Conservation (phyloP, 441 rosid species). For the Mallotus japonicus region DNA sequence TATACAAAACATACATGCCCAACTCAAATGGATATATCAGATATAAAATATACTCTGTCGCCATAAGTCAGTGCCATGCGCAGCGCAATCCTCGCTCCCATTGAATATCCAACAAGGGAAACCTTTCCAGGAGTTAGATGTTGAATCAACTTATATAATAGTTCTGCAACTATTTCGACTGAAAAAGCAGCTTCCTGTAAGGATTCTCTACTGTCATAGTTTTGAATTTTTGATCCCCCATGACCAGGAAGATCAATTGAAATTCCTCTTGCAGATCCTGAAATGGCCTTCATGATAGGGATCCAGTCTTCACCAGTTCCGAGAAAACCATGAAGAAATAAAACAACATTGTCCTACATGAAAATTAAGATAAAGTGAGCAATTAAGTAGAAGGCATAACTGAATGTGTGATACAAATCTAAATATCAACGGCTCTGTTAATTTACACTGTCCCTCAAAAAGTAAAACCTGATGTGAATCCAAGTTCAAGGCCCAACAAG, state of each 20-base stretch:
- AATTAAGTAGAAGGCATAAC: not conserved
- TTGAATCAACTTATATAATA: constrained; percentile 47
- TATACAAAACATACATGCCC: constrained; percentile 6
- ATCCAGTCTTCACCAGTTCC: constrained; percentile 94
- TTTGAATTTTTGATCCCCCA: constrained; percentile 58
- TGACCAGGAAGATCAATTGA: constrained; percentile 92
- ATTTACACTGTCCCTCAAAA: not conserved
- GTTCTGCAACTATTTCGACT: constrained; percentile 50
- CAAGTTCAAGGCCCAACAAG: too few relatives aligned
- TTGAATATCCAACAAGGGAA: constrained; percentile 80
- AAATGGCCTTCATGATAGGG: constrained; percentile 71
- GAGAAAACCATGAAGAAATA: constrained; percentile 93
- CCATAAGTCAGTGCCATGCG: constrained; percentile 67
- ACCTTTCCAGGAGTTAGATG: constrained; percentile 57
- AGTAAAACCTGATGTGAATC: too few relatives aligned
- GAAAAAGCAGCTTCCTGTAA: constrained; percentile 43
- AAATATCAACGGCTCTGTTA: constrained; percentile 3
- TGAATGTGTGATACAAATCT: not conserved
- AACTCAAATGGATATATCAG: constrained; percentile 8
- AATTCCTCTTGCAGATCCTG: constrained; percentile 80
- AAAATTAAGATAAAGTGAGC: constrained; percentile 8
- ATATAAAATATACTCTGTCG: constrained; percentile 48
- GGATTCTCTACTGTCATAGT: constrained; percentile 28
- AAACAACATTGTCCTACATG: constrained; percentile 51
- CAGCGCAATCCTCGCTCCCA: constrained; percentile 93